Evolutionary conservation across 805 yeast species (phyloP).

Genomic region (Sungouiozyma ichnusensis): DNA sequence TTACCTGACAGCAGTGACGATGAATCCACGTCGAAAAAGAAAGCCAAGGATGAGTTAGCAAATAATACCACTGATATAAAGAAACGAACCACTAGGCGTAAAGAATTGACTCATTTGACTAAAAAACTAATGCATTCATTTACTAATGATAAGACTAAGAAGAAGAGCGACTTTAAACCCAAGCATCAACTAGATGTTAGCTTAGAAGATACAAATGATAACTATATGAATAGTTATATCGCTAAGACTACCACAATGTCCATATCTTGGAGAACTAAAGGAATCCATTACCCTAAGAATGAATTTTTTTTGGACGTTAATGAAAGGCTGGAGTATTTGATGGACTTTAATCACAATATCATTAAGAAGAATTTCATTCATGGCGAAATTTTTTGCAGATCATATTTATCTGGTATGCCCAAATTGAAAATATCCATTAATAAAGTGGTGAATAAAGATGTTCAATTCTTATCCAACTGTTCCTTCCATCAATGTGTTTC

Average conservation of each 20-base stretch:
- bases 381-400: constrained; percentile 65
- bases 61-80: not conserved
- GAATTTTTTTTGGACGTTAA: constrained; percentile 83
- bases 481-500: constrained; percentile 87
- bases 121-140: not conserved
- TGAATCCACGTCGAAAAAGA: constrained; percentile 1
- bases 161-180: constrained; percentile 3
- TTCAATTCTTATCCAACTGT: constrained; percentile 46
- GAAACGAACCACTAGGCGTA: not conserved
- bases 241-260: constrained; percentile 68
- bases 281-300: constrained; percentile 76
- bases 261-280: constrained; percentile 88
- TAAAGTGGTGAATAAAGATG: constrained; percentile 40
- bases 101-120: constrained; percentile 1
- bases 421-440: constrained; percentile 64
- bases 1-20: not conserved
- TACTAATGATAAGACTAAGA: constrained; percentile 1
- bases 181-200: constrained; percentile 2
- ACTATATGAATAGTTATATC: constrained; percentile 56
- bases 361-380: constrained; percentile 56
- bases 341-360: constrained; percentile 47
- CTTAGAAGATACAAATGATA: constrained; percentile 13
- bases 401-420: constrained; percentile 89
- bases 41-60: not conserved
- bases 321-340: constrained; percentile 60